phyloP scores from a whole-genome alignment of 208 protist genomes.

The Leishmania braziliensis region DNA sequence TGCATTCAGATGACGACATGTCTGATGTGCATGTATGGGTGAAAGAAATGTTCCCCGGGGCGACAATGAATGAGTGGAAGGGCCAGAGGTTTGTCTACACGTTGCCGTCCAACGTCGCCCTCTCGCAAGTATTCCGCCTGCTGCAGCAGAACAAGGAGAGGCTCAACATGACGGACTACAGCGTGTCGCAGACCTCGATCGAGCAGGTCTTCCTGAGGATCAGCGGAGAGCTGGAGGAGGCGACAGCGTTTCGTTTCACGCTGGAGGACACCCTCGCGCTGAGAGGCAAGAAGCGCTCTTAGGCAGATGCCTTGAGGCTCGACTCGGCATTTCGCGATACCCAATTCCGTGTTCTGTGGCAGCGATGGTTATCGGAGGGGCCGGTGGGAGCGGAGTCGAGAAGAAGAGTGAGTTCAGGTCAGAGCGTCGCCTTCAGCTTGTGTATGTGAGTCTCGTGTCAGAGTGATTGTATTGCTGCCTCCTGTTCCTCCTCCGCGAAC shows the following conservation, averaged over 20 bases:
- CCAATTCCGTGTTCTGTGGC: not conserved
- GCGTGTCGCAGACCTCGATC: slow-evolving; percentile 78
- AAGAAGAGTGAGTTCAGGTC: not conserved
- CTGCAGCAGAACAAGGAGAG: slow-evolving; percentile 37
- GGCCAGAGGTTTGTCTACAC: slow-evolving; percentile 50
- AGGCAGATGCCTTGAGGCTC: not conserved
- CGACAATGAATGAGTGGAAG: slow-evolving; percentile 42
- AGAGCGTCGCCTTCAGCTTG: not conserved
- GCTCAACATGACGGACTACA: slow-evolving; percentile 77
- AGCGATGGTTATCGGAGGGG: no score
- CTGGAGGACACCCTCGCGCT: not conserved
- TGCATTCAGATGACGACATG: slow-evolving; percentile 24
- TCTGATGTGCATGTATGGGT: slow-evolving; percentile 43
- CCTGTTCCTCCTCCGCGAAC: not conserved
- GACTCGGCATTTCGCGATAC: not conserved
- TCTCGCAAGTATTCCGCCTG: slow-evolving; percentile 44
- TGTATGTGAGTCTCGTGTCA: not conserved
- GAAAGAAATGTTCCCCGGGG: slow-evolving; percentile 32
- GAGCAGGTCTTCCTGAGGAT: slow-evolving; percentile 87
- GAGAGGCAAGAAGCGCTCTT: not conserved
- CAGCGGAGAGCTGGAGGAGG: slow-evolving; percentile 49
- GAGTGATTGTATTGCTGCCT: not conserved
- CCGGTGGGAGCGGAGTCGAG: not conserved
- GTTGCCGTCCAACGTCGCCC: slow-evolving; percentile 33
- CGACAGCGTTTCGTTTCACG: slow-evolving; percentile 11